Evolutionary conservation across 2,329 filamentous ascomycete species (phyloP).

Genomic region (Claviceps sp.): DNA sequence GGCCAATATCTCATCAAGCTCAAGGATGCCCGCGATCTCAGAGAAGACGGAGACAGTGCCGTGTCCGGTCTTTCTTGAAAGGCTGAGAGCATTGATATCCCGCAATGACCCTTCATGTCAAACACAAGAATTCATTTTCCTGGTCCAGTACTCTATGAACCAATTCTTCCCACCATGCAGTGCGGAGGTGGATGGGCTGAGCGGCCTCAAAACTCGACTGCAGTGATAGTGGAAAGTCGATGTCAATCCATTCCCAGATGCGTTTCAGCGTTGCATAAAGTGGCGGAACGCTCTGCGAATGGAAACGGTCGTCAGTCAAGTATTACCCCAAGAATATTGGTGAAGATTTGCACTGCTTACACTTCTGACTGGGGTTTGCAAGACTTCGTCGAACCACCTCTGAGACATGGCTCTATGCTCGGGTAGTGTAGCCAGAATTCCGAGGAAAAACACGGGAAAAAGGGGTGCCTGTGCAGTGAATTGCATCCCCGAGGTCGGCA

Average conservation of each 20-base stretch:
- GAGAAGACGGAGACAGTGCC: conserved; percentile 25
- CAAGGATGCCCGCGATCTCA: conserved; percentile 16
- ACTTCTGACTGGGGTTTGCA: conserved; percentile 24
- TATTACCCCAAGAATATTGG: neutral
- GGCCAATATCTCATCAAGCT: conserved; percentile 25
- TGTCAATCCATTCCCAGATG: conserved; percentile 23
- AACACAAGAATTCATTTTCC: conserved; percentile 23
- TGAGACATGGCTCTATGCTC: conserved; percentile 17
- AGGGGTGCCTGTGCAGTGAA: conserved; percentile 30
- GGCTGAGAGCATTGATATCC: neutral
- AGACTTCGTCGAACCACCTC: conserved; percentile 24
- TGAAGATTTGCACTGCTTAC: conserved; percentile 16
- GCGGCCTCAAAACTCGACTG: conserved; percentile 8
- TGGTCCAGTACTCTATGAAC: conserved; percentile 18
- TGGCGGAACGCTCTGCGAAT: conserved; percentile 25
- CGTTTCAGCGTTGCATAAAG: conserved; percentile 19
- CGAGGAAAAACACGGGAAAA: conserved; percentile 27
- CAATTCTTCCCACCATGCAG: conserved; percentile 28
- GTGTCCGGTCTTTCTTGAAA: conserved; percentile 17
- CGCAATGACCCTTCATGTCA: conserved; percentile 17
- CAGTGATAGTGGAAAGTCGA: conserved; percentile 11
- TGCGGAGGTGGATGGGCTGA: conserved; percentile 16
- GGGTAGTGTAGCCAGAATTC: conserved; percentile 19
- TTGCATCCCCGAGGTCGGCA: conserved; percentile 26
- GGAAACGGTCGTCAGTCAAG: neutral